Evolutionary conservation across 805 yeast species (phyloP).

Genomic region (Wickerhamomyces pijperi): DNA sequence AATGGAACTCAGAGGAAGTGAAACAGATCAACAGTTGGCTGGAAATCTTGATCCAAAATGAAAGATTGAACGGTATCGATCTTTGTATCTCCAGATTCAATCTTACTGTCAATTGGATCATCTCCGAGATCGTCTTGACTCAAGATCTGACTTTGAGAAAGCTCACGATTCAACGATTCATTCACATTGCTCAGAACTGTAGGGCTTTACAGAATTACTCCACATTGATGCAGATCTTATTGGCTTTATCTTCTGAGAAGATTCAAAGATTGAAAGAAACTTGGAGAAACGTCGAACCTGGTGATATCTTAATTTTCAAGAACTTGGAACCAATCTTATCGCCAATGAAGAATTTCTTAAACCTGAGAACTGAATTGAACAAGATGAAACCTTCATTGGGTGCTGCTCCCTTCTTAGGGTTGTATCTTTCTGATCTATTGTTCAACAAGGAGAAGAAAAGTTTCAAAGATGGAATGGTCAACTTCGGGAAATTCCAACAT

Average conservation of each 20-base stretch:
- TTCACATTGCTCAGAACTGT: conserved; percentile 76
- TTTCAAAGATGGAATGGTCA: conserved; percentile 29
- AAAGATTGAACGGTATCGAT: conserved; percentile 59
- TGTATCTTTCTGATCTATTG: conserved; percentile 73
- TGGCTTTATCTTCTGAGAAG: conserved; percentile 65
- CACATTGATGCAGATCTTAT: conserved; percentile 75
- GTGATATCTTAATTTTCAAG: conserved; percentile 58
- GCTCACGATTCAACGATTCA: conserved; percentile 69
- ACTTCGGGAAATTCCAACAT: conserved; percentile 67
- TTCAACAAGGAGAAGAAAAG: conserved; percentile 40
- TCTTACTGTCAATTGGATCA: conserved; percentile 82
- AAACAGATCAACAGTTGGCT: conserved; percentile 78
- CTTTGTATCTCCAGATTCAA: conserved; percentile 80
- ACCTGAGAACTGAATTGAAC: conserved; percentile 52
- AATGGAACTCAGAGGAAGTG: conserved; percentile 53
- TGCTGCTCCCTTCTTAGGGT: conserved; percentile 82
- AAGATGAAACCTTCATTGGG: conserved; percentile 57
- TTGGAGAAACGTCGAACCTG: conserved; percentile 65
- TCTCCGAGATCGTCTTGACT: conserved; percentile 76
- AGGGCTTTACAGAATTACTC: conserved; percentile 67
- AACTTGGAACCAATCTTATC: conserved; percentile 62
- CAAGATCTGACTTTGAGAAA: conserved; percentile 46
- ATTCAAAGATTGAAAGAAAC: conserved; percentile 52
- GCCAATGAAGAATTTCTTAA: conserved; percentile 62
- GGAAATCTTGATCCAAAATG: conserved; percentile 51